These are phyloP conservation scores for Colletotrichum sublineola DNA, from an alignment of 2,329 filamentous ascomycete species.

Conservation along the genomic window DNA sequence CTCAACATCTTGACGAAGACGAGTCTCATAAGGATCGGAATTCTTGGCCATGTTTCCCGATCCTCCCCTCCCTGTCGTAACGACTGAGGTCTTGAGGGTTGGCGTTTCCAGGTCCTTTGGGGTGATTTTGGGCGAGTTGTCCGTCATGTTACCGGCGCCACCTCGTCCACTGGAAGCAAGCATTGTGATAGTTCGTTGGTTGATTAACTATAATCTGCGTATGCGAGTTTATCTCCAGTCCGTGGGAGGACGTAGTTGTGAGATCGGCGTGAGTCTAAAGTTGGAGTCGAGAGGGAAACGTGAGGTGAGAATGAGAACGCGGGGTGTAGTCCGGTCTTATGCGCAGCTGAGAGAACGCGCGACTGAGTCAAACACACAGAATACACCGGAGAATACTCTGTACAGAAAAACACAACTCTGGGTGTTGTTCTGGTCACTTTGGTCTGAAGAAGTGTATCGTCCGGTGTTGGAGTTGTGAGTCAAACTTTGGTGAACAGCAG, in stretches of 20 bases:
- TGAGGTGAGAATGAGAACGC: neutral
- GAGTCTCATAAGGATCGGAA: slow-evolving; percentile 79
- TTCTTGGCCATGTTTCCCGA: slow-evolving; percentile 87
- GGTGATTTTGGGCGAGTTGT: slow-evolving; percentile 61
- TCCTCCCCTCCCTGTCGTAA: slow-evolving; percentile 91
- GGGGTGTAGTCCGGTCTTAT: neutral
- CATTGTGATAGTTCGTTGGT: slow-evolving; percentile 48
- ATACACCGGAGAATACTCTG: neutral
- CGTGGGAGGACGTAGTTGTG: neutral
- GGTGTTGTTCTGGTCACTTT: neutral
- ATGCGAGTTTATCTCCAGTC: neutral
- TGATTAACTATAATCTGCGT: neutral
- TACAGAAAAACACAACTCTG: neutral
- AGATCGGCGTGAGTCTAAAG: neutral
- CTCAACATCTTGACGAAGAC: slow-evolving; percentile 86
- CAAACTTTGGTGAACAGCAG: neutral
- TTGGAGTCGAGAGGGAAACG: neutral
- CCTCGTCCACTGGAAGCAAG: slow-evolving; percentile 79
- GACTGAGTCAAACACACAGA: neutral
- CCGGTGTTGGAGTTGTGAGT: neutral
- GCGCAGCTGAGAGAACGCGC: neutral
- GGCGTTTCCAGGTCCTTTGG: slow-evolving; percentile 83
- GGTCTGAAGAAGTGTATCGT: neutral
- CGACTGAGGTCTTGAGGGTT: slow-evolving; percentile 83
- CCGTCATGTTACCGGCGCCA: slow-evolving; percentile 80